Conservation (phyloP, 768 basidiomycete species). For the Rhodotorula taiwanensis region DNA sequence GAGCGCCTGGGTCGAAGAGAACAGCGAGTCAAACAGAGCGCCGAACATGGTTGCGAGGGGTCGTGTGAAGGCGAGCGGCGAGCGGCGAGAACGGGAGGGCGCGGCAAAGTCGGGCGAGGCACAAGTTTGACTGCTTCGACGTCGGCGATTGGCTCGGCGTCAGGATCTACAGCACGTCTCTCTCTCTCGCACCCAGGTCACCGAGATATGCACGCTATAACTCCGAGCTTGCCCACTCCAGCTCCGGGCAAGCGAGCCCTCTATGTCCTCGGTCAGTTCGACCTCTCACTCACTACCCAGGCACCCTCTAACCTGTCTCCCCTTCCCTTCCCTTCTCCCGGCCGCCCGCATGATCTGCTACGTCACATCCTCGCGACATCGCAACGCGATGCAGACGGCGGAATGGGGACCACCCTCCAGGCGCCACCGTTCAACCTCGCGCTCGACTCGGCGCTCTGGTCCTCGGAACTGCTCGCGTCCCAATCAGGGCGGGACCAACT, state of each 20-base stretch:
- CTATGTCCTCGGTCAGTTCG: not conserved
- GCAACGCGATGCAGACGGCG: conserved; percentile 36
- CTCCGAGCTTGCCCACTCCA: not conserved
- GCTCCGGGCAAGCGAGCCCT: not conserved
- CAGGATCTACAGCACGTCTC: no score
- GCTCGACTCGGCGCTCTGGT: conserved; percentile 44
- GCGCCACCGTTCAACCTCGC: conserved; percentile 20
- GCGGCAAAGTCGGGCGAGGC: no score
- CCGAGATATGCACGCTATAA: not conserved
- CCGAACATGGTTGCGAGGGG: conserved; percentile 5
- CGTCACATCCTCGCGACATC: no score
- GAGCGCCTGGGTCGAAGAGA: conserved; percentile 1
- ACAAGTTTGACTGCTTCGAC: no score
- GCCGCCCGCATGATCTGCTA: no score
- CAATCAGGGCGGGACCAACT: conserved; percentile 39
- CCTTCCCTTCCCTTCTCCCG: not conserved
- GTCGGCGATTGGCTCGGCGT: no score
- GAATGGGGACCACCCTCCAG: conserved; percentile 32
- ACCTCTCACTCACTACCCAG: not conserved
- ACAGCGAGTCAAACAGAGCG: conserved; percentile 11
- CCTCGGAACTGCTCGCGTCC: conserved; percentile 40
- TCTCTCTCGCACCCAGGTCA: no score
- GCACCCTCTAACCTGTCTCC: not conserved
- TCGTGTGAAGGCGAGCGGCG: no score
- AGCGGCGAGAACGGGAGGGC: no score